These are phyloP conservation scores for Cryptosporidium meleagridis DNA, from an alignment of 169 alveolate species.

Conservation along the genomic window DNA sequence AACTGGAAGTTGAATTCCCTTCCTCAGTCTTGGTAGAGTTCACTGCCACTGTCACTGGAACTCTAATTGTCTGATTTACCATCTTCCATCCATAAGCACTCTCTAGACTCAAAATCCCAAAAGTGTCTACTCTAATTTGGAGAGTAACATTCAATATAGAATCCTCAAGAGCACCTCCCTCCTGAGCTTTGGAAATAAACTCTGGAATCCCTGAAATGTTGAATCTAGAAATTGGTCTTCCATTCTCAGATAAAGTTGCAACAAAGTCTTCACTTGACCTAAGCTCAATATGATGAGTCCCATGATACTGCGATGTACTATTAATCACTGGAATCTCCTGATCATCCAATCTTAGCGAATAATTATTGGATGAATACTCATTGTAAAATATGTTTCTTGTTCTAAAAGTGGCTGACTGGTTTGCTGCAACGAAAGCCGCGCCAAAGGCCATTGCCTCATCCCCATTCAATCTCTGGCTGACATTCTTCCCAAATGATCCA, in stretches of 20 bases:
- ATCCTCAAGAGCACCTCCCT: neutral
- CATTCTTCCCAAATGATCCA: conserved; percentile 54
- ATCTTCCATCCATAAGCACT: conserved; percentile 62
- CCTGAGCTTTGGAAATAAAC: conserved; percentile 9
- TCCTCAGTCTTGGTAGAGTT: conserved; percentile 3
- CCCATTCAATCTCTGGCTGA: conserved; percentile 84
- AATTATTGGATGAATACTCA: conserved; percentile 46
- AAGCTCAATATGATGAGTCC: conserved; percentile 23
- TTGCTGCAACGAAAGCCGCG: conserved; percentile 83
- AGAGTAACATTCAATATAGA: conserved; percentile 39
- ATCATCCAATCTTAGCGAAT: neutral
- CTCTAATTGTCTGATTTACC: conserved; percentile 62
- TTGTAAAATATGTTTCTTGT: conserved; percentile 46
- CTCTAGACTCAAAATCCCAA: conserved; percentile 57
- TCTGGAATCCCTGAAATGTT: conserved; percentile 51
- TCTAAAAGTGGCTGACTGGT: conserved; percentile 77
- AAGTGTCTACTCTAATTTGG: conserved; percentile 30
- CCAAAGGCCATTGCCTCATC: conserved; percentile 88
- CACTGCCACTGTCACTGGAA: conserved; percentile 19
- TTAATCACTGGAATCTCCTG: conserved; percentile 22
- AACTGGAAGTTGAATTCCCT: neutral
- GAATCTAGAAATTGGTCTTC: conserved; percentile 11
- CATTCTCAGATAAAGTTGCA: conserved; percentile 17
- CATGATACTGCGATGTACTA: conserved; percentile 25
- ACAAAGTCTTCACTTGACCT: conserved; percentile 1